Percentiles rank a stretch among this genome's conserved stretches.
phyloP scores from a whole-genome alignment of 139 green algal species.

The Chlamydomonas sphaeroides region DNA sequence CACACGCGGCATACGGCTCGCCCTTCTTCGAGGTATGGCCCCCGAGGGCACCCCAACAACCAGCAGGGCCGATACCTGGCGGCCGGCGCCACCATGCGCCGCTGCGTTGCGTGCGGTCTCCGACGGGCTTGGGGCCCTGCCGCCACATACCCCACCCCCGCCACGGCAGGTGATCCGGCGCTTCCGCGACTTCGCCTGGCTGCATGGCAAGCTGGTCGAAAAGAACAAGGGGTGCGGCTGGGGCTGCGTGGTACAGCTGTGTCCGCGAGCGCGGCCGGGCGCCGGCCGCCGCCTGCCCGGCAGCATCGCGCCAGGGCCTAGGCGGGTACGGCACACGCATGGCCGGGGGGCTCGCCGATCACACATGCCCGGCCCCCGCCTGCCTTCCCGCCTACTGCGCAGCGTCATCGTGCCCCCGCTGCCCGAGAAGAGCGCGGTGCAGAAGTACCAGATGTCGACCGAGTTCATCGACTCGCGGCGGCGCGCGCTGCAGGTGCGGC shows the following conservation, averaged over 20 bases:
- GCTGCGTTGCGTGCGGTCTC: too few relatives aligned
- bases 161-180: constrained; percentile 90
- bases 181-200: constrained; percentile 94
- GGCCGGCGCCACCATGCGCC: too few relatives aligned
- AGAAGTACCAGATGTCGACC: constrained; percentile 90
- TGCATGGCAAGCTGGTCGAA: constrained; percentile 81
- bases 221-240: constrained; percentile 70
- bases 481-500: constrained; percentile 71
- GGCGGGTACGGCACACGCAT: too few relatives aligned
- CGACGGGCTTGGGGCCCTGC: too few relatives aligned
- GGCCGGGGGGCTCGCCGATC: too few relatives aligned
- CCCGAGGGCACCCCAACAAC: too few relatives aligned
- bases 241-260: too few relatives aligned
- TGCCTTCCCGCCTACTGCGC: constrained; percentile 18
- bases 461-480: constrained; percentile 94
- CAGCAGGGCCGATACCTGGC: too few relatives aligned
- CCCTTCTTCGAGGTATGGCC: constrained; percentile 56
- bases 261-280: too few relatives aligned
- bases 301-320: too few relatives aligned
- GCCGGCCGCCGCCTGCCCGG: too few relatives aligned
- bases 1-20: constrained; percentile 29
- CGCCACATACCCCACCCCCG: too few relatives aligned
- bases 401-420: constrained; percentile 92
- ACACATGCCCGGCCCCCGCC: constrained; percentile 23
- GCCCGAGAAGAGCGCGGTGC: constrained; percentile 91